phyloP scores from a whole-genome alignment of 1,284 basidiomycete genomes.

The Cryptococcus amylolentus region DNA sequence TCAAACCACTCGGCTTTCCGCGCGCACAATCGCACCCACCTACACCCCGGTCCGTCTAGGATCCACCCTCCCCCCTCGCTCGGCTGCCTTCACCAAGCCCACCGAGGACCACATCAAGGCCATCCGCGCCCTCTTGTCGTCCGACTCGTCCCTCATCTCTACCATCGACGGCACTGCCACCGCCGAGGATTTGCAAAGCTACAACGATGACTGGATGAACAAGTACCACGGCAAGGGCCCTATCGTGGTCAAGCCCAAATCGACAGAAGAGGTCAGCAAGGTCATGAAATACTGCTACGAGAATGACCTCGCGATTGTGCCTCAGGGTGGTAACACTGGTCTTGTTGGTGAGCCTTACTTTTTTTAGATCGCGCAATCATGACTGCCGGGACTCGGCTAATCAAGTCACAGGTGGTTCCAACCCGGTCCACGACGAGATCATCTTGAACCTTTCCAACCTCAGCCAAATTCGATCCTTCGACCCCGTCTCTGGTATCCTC shows the following conservation, averaged over 20 bases:
- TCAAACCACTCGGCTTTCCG: neutral
- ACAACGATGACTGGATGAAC: slow-evolving; percentile 96
- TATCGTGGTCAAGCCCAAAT: slow-evolving; percentile 84
- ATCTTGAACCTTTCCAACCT: slow-evolving; percentile 80
- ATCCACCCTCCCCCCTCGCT: slow-evolving; percentile 44
- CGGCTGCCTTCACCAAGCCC: slow-evolving; percentile 48
- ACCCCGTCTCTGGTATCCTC: slow-evolving; percentile 73
- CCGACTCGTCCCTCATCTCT: slow-evolving; percentile 51
- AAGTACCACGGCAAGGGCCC: slow-evolving; percentile 83
- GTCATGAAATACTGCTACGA: slow-evolving; percentile 82
- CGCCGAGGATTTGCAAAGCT: slow-evolving; percentile 68
- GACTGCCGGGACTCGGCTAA: neutral
- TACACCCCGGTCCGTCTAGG: slow-evolving; percentile 22
- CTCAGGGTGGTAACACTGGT: slow-evolving; percentile 98
- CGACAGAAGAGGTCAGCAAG: slow-evolving; percentile 79
- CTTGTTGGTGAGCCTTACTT: slow-evolving; percentile 60
- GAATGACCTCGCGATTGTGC: slow-evolving; percentile 78
- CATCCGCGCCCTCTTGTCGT: slow-evolving; percentile 52
- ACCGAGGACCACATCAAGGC: slow-evolving; percentile 51
- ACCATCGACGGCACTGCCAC: slow-evolving; percentile 50
- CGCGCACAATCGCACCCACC: neutral
- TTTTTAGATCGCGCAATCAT: neutral
- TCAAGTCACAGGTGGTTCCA: slow-evolving; percentile 66
- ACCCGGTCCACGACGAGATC: slow-evolving; percentile 85
- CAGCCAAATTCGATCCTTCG: slow-evolving; percentile 83